A percentile compares a stretch with the other conserved stretches of the same genome.
phyloP scores from a whole-genome alignment of 1,284 basidiomycete species.

The Pyrrhoderma lamaoense region DNA sequence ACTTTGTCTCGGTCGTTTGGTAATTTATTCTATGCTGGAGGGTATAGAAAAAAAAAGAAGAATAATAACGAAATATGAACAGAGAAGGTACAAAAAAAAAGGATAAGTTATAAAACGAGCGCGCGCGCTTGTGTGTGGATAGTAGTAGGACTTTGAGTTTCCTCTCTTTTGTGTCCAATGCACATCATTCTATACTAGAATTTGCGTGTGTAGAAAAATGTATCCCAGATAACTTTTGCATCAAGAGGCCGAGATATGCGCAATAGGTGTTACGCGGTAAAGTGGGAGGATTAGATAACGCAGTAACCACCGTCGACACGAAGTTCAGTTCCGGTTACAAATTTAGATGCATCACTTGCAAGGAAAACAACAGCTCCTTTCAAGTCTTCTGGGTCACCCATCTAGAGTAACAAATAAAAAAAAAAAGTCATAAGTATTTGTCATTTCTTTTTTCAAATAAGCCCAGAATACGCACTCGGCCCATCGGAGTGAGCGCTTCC shows the following conservation, averaged over 20 bases:
- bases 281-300: slow-evolving; percentile 38
- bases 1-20: too few species aligned
- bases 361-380: slow-evolving; percentile 82
- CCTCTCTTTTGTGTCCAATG: too few species aligned
- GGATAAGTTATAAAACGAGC: too few species aligned
- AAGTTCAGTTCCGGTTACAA: slow-evolving; percentile 81
- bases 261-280: neutral
- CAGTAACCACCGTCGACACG: slow-evolving; percentile 85
- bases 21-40: too few species aligned
- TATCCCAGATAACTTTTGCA: neutral
- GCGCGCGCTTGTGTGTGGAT: too few species aligned
- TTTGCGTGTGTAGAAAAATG: slow-evolving; percentile 1
- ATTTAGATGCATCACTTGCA: slow-evolving; percentile 77
- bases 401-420: slow-evolving; percentile 31
- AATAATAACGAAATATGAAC: too few species aligned
- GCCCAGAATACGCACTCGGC: slow-evolving; percentile 33
- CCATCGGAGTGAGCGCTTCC: slow-evolving; percentile 89
- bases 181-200: too few species aligned
- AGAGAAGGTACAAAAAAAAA: too few species aligned
- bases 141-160: too few species aligned
- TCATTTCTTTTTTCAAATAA: too few species aligned
- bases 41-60: too few species aligned
- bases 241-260: neutral
- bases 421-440: slow-evolving; percentile 12
- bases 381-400: slow-evolving; percentile 73